A percentile compares a stretch with the other conserved stretches of the same genome.
These are phyloP conservation scores for Erythrobasidium hasegawianum DNA, from an alignment of 1,284 basidiomycete genomes.

Conservation along the genomic window DNA sequence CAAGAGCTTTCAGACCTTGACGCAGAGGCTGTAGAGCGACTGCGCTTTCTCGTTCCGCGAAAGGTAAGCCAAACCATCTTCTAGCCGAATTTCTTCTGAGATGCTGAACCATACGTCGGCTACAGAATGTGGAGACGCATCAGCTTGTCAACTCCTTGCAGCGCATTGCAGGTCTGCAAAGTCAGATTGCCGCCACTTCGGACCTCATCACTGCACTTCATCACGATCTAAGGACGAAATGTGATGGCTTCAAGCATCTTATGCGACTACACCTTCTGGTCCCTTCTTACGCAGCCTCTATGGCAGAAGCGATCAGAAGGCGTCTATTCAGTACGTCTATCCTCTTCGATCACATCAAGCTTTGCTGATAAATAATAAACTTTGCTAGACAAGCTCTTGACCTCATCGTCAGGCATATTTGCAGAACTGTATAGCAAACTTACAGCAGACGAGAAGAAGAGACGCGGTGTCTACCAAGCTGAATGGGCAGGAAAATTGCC, in stretches of 20 bases:
- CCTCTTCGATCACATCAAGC: too few species aligned
- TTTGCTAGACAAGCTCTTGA: constrained; percentile 39
- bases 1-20: constrained; percentile 8
- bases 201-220: constrained; percentile 38
- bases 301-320: constrained; percentile 83
- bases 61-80: constrained; percentile 33
- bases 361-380: neutral
- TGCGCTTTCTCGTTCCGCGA: constrained; percentile 42
- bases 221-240: constrained; percentile 41
- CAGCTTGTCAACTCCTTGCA: constrained; percentile 42
- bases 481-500: constrained; percentile 44
- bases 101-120: neutral
- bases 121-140: constrained; percentile 43
- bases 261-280: constrained; percentile 82
- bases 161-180: constrained; percentile 42
- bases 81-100: too few species aligned
- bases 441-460: constrained; percentile 35
- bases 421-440: constrained; percentile 35
- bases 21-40: constrained; percentile 31
- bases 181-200: constrained; percentile 41
- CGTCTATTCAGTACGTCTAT: constrained; percentile 63
- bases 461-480: constrained; percentile 39
- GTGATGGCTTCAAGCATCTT: constrained; percentile 81
- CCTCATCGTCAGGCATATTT: constrained; percentile 36
- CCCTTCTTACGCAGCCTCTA: constrained; percentile 86